These are phyloP conservation scores for Protostelium mycophagum DNA, from an alignment of 78 protist genomes.

Conservation along the genomic window DNA sequence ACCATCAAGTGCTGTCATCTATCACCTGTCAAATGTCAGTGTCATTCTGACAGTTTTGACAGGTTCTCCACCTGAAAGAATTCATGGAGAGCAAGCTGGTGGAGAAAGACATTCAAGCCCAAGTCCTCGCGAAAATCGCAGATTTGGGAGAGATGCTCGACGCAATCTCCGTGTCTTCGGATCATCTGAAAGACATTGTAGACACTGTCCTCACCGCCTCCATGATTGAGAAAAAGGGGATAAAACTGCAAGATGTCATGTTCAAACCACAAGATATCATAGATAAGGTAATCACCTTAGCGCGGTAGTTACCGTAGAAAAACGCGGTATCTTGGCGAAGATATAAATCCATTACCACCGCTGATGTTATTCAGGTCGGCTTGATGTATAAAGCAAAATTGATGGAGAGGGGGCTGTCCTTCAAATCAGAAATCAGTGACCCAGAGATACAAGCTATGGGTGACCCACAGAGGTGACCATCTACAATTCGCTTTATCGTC, in stretches of 20 bases:
- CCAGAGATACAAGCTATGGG: background rate
- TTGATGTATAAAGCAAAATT: background rate
- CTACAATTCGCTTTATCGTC: background rate
- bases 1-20: no score
- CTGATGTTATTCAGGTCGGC: background rate
- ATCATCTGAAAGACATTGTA: background rate
- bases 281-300: background rate
- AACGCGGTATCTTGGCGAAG: no score
- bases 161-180: background rate
- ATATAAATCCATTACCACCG: background rate
- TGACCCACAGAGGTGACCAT: background rate
- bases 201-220: background rate
- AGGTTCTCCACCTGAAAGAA: background rate
- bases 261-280: background rate
- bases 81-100: background rate
- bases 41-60: no score
- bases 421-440: background rate
- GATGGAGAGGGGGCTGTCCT: background rate
- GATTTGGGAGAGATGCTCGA: background rate
- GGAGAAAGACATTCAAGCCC: background rate
- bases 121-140: background rate
- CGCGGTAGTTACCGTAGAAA: no score
- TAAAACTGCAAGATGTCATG: background rate
- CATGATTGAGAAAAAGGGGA: background rate
- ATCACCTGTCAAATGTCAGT: background rate